These are phyloP conservation scores for Penicillium sp. DNA, from an alignment of 2,329 filamentous ascomycete species.

Conservation along the genomic window DNA sequence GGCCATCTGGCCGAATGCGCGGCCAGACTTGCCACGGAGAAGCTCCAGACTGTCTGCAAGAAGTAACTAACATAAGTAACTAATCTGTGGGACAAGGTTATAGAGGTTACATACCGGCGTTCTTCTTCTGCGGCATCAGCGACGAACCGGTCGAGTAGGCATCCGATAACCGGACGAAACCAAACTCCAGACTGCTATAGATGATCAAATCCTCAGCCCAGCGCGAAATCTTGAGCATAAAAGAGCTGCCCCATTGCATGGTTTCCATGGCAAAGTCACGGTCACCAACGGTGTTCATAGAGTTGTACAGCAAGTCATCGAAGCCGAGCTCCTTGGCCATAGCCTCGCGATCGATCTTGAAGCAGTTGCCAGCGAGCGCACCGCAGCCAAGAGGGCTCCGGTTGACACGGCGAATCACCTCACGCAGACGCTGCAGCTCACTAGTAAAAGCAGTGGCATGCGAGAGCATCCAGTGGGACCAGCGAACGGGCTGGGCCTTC, in stretches of 20 bases:
- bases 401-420: constrained; percentile 70
- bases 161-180: constrained; percentile 69
- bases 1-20: constrained; percentile 73
- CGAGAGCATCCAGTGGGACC: constrained; percentile 74
- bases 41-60: constrained; percentile 61
- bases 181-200: constrained; percentile 70
- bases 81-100: not conserved
- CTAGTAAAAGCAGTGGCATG: constrained; percentile 65
- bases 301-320: constrained; percentile 67
- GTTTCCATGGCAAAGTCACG: constrained; percentile 78
- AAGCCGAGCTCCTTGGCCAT: constrained; percentile 80
- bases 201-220: constrained; percentile 85
- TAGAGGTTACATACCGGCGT: constrained; percentile 39
- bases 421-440: constrained; percentile 70
- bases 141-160: constrained; percentile 72
- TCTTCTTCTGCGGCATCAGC: constrained; percentile 82
- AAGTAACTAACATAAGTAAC: too few species aligned
- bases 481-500: constrained; percentile 72
- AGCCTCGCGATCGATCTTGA: constrained; percentile 70
- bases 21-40: constrained; percentile 69
- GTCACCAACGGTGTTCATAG: constrained; percentile 68
- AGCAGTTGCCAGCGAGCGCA: constrained; percentile 74
- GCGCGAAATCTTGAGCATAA: constrained; percentile 73
- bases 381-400: constrained; percentile 64
- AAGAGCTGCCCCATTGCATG: constrained; percentile 69